Base-by-base conservation (phyloP, 306 rosid genomes). In the Cicer arietinum region DNA sequence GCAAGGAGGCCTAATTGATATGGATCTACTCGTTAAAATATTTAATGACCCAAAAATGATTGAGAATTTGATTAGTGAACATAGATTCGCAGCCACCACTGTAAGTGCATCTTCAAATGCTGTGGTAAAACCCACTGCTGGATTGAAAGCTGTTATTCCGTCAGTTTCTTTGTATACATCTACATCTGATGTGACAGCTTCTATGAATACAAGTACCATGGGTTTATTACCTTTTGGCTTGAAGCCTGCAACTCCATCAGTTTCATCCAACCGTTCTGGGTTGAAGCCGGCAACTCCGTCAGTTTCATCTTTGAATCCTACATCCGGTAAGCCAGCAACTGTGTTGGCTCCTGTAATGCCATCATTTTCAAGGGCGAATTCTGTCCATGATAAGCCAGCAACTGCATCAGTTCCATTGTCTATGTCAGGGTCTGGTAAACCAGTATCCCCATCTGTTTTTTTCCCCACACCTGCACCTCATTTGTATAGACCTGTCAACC, bases 31-130 rank as follows among this genome's bases (percentile, higher is more conserved):
- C 48, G 78, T 86, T 17, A 81, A 79, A 71, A 84, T 90, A 76
- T 77, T 93, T 20, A 85, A 71, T 7, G 90, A 93, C 73, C 94
- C 93, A 18, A 71, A 79, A 70, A 70, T 86, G 87, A 80, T 90
- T 63, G 85, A 88, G 84, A 80, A 69, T 53, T 78, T 93, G 84
- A 69, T 71, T 69, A 71, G 47, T 37, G 83, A 80, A 44, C 78
- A 14, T 16, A 73, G 63, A 65, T 20, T 48, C 7, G 71, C 67
- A 39, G 74, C 79, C 2, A 25, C 64, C 37, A 8, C 73, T 20
- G 35, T 1, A 69, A 70, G 60, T 71, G 67, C 81, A 45, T 71
- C 84, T 42, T 18, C 78, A 35, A 72, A 44, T 56, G 18, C 69
- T 0, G 14, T 9, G 14, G 66, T 42, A 6, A 51, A 56, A 44